Base-by-base conservation (phyloP, 1,139 yeast species). In the Protomyces arabidopsidicola region DNA sequence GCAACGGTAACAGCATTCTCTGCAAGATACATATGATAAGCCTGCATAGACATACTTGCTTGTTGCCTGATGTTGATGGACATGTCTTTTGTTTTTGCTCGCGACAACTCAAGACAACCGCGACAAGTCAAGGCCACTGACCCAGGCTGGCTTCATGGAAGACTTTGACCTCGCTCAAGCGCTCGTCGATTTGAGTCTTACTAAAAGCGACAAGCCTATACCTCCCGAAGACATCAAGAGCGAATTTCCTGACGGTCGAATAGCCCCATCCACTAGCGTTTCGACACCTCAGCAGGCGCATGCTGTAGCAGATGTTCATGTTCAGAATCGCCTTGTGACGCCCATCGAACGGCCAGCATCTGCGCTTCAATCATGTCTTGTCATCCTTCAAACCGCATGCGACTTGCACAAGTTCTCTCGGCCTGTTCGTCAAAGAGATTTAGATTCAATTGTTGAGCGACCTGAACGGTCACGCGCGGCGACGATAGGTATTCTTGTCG, bases 391-490 rank as follows among this genome's bases (percentile, higher is more conserved):
- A 69, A 51, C 71, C 73, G 5, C 66, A 69, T 42, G 67, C 74
- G 22, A 58, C 72, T 9, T 67, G 72, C 24, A 88, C 74, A 83
- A 84, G 2, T 88, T 87, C 73, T 85, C 90, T 10, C 78, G 96
- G 55, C 78, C 79, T 59, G 90, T 85, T 1, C 78, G 90, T 9
- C 87, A 86, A 71, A 75, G 84, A 1, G 86, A 87, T 70, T 75
- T 82, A 56, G 78, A 86, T 22, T 84, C 93, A 0, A 86, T 89
- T 55, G 95, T 89, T 38, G 96, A 89, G 73, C 77, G 95, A 56
- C 96, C 96, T 0, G 93, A 89, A 74, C 77, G 96, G 55, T 76
- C 89, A 59, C 77, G 86, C 67, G 95, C 96, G 0, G 79, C 87
- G 16, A 83, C 90, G 31, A 77, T 89, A 67, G 96, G 96, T 0